These are phyloP conservation scores for Inga oerstediana DNA, from an alignment of 306 rosid genomes.

Conservation along the genomic window DNA sequence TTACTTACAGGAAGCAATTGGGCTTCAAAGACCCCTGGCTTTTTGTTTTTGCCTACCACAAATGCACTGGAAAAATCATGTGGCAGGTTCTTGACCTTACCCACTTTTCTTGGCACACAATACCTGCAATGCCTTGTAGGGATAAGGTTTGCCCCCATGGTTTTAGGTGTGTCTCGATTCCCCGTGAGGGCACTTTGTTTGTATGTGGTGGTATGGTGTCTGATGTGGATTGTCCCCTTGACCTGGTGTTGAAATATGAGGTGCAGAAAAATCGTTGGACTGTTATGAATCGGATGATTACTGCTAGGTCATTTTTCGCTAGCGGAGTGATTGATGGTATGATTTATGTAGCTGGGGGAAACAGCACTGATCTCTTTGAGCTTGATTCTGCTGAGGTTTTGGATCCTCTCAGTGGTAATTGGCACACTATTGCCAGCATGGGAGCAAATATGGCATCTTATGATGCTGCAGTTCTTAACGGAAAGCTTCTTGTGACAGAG, in stretches of 20 bases:
- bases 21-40: conserved; percentile 91
- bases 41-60: conserved; percentile 86
- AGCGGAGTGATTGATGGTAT: conserved; percentile 81
- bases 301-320: conserved; percentile 86
- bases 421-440: not conserved
- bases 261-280: conserved; percentile 88
- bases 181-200: conserved; percentile 64
- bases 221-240: conserved; percentile 91
- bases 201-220: conserved; percentile 95
- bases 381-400: conserved; percentile 68
- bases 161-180: conserved; percentile 77
- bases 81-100: conserved; percentile 96
- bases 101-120: conserved; percentile 80
- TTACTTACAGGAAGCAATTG: conserved; percentile 69
- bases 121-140: conserved; percentile 88
- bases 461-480: conserved; percentile 10
- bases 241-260: conserved; percentile 89
- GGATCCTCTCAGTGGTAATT: conserved; percentile 1
- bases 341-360: conserved; percentile 93
- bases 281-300: conserved; percentile 77
- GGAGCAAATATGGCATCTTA: conserved; percentile 8
- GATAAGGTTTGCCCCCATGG: conserved; percentile 95
- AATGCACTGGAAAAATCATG: conserved; percentile 84
- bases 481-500: conserved; percentile 12
- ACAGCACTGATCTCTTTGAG: conserved; percentile 72